These are phyloP conservation scores for Sporothrix brasiliensis DNA, from an alignment of 2,329 filamentous ascomycete genomes.

Conservation along the genomic window DNA sequence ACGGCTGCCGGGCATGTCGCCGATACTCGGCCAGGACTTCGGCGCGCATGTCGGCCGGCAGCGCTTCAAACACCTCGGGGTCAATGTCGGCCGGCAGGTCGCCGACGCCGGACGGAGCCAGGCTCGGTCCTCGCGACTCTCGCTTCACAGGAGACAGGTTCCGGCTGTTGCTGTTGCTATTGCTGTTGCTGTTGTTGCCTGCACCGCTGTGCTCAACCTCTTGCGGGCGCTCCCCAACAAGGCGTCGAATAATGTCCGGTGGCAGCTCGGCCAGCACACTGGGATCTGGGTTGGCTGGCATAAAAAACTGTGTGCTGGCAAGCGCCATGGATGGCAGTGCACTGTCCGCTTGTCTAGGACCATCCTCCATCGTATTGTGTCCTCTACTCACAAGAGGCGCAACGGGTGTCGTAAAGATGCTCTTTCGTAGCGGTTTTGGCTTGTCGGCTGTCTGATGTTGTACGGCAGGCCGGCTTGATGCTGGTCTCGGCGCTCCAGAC, in stretches of 20 bases:
- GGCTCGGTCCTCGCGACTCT: slow-evolving; percentile 45
- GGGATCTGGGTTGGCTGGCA: slow-evolving; percentile 81
- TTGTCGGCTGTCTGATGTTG: neutral
- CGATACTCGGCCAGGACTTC: slow-evolving; percentile 78
- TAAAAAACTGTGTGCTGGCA: slow-evolving; percentile 86
- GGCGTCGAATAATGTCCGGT: slow-evolving; percentile 74
- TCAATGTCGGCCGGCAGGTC: slow-evolving; percentile 77
- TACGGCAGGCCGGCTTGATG: neutral
- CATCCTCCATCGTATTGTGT: neutral
- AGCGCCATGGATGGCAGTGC: neutral
- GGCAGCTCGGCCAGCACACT: slow-evolving; percentile 83
- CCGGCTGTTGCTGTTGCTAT: slow-evolving; percentile 34
- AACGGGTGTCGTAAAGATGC: slow-evolving; percentile 23
- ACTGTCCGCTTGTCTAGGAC: slow-evolving; percentile 38
- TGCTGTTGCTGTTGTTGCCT: slow-evolving; percentile 19
- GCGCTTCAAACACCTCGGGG: slow-evolving; percentile 75
- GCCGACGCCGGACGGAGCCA: slow-evolving; percentile 36
- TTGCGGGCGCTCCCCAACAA: slow-evolving; percentile 60
- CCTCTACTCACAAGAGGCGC: neutral
- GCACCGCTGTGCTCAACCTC: neutral
- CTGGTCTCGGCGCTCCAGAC: neutral
- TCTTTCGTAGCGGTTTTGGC: slow-evolving; percentile 4
- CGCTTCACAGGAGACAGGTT: slow-evolving; percentile 37
- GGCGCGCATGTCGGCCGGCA: slow-evolving; percentile 82
- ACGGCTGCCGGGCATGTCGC: slow-evolving; percentile 49